Conservation (phyloP, 768 basidiomycete genomes). For the Termitomyces sp. region DNA sequence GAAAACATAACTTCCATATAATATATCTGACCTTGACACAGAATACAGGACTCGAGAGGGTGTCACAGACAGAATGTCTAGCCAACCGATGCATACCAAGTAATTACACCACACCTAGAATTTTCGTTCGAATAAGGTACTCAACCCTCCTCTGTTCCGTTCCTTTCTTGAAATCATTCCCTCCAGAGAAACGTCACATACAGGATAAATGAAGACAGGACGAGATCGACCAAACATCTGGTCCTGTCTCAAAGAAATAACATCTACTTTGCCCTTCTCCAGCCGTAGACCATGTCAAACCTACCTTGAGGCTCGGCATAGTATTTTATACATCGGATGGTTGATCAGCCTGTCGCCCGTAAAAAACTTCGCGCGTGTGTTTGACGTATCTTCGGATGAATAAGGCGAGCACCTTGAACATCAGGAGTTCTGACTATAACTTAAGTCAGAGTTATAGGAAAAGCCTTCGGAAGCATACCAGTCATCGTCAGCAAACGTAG, state of each 20-base stretch:
- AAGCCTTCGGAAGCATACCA: slow-evolving; percentile 20
- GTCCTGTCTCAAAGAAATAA: not conserved
- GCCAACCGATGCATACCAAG: no score
- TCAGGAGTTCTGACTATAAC: slow-evolving; percentile 5
- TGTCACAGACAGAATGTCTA: not conserved
- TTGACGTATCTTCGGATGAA: slow-evolving; percentile 30
- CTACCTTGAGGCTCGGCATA: slow-evolving; percentile 11
- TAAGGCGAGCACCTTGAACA: slow-evolving; percentile 13
- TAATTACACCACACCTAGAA: not conserved
- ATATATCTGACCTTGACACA: not conserved
- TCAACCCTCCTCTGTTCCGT: not conserved
- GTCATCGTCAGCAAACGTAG: slow-evolving; percentile 28
- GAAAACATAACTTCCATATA: not conserved
- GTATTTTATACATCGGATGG: slow-evolving; percentile 18
- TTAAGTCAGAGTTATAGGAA: slow-evolving; percentile 19
- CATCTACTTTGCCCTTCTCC: slow-evolving; percentile 13
- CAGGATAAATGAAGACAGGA: slow-evolving; percentile 3
- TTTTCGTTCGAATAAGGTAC: no score
- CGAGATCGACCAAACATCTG: not conserved
- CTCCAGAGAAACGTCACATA: not conserved
- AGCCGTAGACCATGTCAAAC: slow-evolving; percentile 6
- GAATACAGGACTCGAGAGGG: not conserved
- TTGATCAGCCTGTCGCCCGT: slow-evolving; percentile 27
- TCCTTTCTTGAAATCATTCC: not conserved
- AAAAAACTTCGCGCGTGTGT: slow-evolving; percentile 19